Evolutionary conservation across 768 basidiomycete species (phyloP), one percentile per base, ranked within the genome.

Genomic region (Exidia glandulosa): DNA sequence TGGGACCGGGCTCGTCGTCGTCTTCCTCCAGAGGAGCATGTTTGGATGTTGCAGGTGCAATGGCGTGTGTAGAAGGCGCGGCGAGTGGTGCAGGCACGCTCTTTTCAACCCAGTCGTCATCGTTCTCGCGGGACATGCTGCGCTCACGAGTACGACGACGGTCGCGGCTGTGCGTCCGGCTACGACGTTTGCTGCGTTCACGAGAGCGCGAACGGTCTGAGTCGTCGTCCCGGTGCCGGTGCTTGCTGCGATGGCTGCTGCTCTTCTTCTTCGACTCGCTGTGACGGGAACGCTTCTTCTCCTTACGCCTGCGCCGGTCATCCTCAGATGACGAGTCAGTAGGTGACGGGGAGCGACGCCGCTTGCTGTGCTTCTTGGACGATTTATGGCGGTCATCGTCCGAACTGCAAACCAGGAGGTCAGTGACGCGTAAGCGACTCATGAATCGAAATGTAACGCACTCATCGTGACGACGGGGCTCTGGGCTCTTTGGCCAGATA

Each of bases 401-500:
- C 55, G 58, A 34, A 48, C 6, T 14, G 32, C 32, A 65, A n/a
- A n/a, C n/a, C n/a, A n/a, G n/a, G n/a, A n/a, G n/a, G n/a, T n/a
- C n/a, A n/a, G n/a, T n/a, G n/a, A n/a, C n/a, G n/a, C n/a, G n/a
- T n/a, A 5, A n/a, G 33, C 13, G 27, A n/a, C n/a, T 30, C 60
- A 41, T 23, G 6, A 48, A 29, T 2, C 7, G 34, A 7, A n/a
- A 36, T 9, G 58, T 32, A 16, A 75, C 84, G 32, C 72, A 88
- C 82, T 81, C 63, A 52, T 72, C 70, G 36, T 88, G 81, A 36
- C 79, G 73, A 59, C 83, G 82, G 10, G 77, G 81, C 63, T 85
- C 86, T 0, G 91, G 91, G 2, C 91, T 93, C 3, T 83, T 71
- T 1, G 91, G 91, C 91, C 91, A 94, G n/a, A 90, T 77, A 64